Evolutionary conservation across 495 filamentous ascomycete species (phyloP).

Genomic region (Aspergillus bridgeri): DNA sequence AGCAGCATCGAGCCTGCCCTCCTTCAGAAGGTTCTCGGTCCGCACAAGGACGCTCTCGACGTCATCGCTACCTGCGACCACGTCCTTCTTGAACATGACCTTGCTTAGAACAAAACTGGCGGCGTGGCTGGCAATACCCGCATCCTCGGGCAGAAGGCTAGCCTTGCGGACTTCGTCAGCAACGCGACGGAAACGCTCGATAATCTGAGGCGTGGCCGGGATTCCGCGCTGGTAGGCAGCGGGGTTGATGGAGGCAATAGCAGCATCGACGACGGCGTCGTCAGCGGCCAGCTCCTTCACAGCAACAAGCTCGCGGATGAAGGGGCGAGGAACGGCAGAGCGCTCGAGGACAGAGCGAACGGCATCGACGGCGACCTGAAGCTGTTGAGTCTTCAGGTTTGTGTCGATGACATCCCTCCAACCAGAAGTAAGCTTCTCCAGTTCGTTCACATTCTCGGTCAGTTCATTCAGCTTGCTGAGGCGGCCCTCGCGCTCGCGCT

Average conservation of each 20-base stretch:
- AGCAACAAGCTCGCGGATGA: slow-evolving; percentile 85
- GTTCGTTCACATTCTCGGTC: slow-evolving; percentile 66
- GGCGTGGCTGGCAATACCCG: slow-evolving; percentile 89
- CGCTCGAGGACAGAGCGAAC: slow-evolving; percentile 78
- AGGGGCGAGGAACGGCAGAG: slow-evolving; percentile 70
- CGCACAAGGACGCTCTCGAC: slow-evolving; percentile 90
- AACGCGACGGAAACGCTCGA: slow-evolving; percentile 96
- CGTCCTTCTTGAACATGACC: slow-evolving; percentile 89
- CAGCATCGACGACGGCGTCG: slow-evolving; percentile 80
- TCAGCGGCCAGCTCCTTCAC: slow-evolving; percentile 85
- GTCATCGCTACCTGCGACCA: slow-evolving; percentile 80
- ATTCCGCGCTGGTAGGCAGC: slow-evolving; percentile 90
- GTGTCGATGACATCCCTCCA: slow-evolving; percentile 85
- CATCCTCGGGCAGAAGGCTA: slow-evolving; percentile 82
- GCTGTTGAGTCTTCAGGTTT: slow-evolving; percentile 90
- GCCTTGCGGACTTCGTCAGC: slow-evolving; percentile 92
- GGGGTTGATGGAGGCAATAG: slow-evolving; percentile 91
- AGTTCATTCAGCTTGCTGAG: slow-evolving; percentile 82
- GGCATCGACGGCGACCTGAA: slow-evolving; percentile 91
- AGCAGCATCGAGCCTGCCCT: slow-evolving; percentile 86
- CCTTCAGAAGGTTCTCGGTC: slow-evolving; percentile 83
- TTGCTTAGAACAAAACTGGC: slow-evolving; percentile 85
- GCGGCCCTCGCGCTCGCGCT: slow-evolving; percentile 82
- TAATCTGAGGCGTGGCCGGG: slow-evolving; percentile 73
- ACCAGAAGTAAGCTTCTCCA: slow-evolving; percentile 77